phyloP scores from a whole-genome alignment of 2,329 filamentous ascomycete genomes.

The Penicillium sp. region DNA sequence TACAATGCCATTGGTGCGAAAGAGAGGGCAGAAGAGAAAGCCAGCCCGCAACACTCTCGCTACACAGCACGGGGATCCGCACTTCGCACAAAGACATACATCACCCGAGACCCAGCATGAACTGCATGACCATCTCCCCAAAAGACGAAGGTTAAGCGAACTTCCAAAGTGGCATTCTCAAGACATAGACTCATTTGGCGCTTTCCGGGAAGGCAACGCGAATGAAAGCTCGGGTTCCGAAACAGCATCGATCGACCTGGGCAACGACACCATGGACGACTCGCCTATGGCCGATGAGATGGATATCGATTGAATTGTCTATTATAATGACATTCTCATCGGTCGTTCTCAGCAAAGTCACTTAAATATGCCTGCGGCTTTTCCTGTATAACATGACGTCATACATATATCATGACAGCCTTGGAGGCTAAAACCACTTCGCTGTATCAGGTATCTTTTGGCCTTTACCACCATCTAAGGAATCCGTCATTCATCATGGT shows the following conservation, averaged over 20 bases:
- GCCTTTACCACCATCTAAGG: not conserved
- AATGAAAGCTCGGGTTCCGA: conserved; percentile 24
- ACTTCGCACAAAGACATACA: conserved; percentile 4
- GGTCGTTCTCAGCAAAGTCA: not conserved
- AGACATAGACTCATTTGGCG: conserved; percentile 10
- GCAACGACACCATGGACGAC: conserved; percentile 14
- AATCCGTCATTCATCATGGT: conserved; percentile 23
- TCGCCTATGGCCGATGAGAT: conserved; percentile 28
- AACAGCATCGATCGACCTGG: conserved; percentile 21
- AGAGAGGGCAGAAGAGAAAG: conserved; percentile 38
- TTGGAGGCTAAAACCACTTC: not conserved
- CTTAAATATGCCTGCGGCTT: not conserved
- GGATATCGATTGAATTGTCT: conserved; percentile 34
- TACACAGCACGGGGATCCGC: conserved; percentile 4
- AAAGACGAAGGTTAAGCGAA: conserved; percentile 27
- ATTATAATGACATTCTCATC: not conserved
- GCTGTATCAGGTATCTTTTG: not conserved
- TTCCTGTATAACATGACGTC: conserved; percentile 33
- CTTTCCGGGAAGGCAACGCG: conserved; percentile 17
- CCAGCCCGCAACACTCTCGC: conserved; percentile 19
- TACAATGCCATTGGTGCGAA: conserved; percentile 9
- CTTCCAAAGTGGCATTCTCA: conserved; percentile 13
- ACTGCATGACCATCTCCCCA: conserved; percentile 20
- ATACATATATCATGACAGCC: conserved; percentile 20
- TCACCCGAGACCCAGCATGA: conserved; percentile 14